Conservation (phyloP, 371 early-diverging fungal genomes). For the Actinomortierella ambigua region DNA sequence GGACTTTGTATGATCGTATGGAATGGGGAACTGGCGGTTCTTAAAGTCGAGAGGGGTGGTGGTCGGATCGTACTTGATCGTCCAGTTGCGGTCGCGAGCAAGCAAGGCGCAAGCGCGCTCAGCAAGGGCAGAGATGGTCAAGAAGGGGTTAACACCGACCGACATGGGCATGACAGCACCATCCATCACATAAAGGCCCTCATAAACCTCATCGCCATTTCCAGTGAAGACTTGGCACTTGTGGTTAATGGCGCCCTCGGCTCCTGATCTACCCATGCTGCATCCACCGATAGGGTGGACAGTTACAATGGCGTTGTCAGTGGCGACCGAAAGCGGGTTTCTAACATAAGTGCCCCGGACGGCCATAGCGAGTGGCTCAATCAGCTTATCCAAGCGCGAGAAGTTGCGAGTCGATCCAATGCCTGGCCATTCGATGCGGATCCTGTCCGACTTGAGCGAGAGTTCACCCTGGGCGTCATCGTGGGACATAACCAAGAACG, state of each 20-base stretch:
- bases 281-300: slow-evolving; percentile 51
- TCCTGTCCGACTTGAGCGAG: slow-evolving; percentile 31
- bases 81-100: slow-evolving; percentile 45
- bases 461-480: slow-evolving; percentile 47
- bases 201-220: slow-evolving; percentile 41
- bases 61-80: slow-evolving; percentile 46
- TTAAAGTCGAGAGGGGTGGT: slow-evolving; percentile 38
- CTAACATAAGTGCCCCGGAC: slow-evolving; percentile 43
- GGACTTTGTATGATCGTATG: slow-evolving; percentile 15
- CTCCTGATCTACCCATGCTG: slow-evolving; percentile 29
- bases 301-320: slow-evolving; percentile 43
- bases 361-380: slow-evolving; percentile 29
- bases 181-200: slow-evolving; percentile 50
- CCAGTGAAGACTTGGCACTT: slow-evolving; percentile 49
- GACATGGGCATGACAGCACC: slow-evolving; percentile 49
- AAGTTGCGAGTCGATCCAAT: slow-evolving; percentile 38
- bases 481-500: slow-evolving; percentile 51
- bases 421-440: slow-evolving; percentile 44
- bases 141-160: slow-evolving; percentile 50
- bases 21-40: slow-evolving; percentile 34
- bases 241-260: slow-evolving; percentile 48
- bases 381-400: slow-evolving; percentile 22
- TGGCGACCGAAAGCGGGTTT: slow-evolving; percentile 34
- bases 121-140: slow-evolving; percentile 47
- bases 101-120: slow-evolving; percentile 42